Conservation (phyloP, 2,329 filamentous ascomycete genomes). For the Talaromyces atroroseus region DNA sequence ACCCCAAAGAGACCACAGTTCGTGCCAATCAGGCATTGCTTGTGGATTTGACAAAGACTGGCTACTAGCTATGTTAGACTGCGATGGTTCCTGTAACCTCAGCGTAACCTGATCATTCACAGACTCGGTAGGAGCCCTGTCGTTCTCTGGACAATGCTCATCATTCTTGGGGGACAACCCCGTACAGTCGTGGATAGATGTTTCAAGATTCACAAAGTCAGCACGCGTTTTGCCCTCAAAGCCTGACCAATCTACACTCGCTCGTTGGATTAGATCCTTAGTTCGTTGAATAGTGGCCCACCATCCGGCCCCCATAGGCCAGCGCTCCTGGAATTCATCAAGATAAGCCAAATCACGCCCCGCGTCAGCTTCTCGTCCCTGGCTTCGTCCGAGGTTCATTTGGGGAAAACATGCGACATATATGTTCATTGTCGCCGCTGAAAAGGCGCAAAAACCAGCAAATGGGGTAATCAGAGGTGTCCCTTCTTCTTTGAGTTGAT, state of each 20-base stretch:
- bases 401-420: slow-evolving; percentile 38
- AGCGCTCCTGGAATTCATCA: slow-evolving; percentile 14
- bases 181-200: slow-evolving; percentile 17
- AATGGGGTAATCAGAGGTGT: slow-evolving; percentile 39
- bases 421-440: slow-evolving; percentile 39
- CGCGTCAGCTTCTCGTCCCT: slow-evolving; percentile 12
- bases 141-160: background rate
- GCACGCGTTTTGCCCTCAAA: slow-evolving; percentile 17
- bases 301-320: slow-evolving; percentile 10
- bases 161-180: background rate
- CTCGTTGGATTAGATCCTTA: slow-evolving; percentile 16
- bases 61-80: background rate
- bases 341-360: slow-evolving; percentile 16
- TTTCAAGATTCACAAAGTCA: slow-evolving; percentile 16
- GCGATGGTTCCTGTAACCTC: background rate
- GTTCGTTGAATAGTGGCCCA: slow-evolving; percentile 17
- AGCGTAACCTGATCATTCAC: background rate
- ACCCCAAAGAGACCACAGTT: slow-evolving; percentile 2
- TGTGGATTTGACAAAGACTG: background rate
- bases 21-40: slow-evolving; percentile 1
- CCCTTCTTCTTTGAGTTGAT: slow-evolving; percentile 35
- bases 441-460: slow-evolving; percentile 44
- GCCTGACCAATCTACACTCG: slow-evolving; percentile 13
- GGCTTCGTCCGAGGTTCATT: slow-evolving; percentile 37
- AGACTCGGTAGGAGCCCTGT: background rate